Base-by-base conservation (phyloP, 352 stramenopile genomes). In the Pythium sukuiense region DNA sequence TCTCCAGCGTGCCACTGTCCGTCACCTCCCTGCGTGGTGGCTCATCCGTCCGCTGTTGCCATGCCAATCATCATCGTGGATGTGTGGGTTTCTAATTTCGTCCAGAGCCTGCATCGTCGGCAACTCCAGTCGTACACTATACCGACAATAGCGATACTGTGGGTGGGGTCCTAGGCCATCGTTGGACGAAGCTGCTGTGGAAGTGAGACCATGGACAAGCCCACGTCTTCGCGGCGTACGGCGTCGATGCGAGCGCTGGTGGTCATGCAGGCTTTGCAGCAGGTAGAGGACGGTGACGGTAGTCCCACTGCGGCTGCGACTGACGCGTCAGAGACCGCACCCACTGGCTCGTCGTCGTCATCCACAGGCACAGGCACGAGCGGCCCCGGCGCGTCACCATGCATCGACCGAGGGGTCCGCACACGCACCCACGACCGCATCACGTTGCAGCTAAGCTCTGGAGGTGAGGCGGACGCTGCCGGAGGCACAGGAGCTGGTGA, bases 381-480 rank as follows among this genome's bases (percentile, higher is more conserved):
- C 39, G 54, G 26, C 29, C 33, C 54, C 32, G 6, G 9, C 18
- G 26, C 32, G 12, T 37, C 54, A n/a, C 59, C 54, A 26, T 14
- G 56, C 0, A 69, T 80, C 41, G 77, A 89, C 27, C 79, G 84
- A 6, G 72, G 67, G 0, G 80, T 91, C 4, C 55, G 75, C 14
- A 90, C 77, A 3, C 79, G 85, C 24, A 88, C 77, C 6, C 65
- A 83, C 16, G 79, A 83, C 50, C 77, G 72, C 14, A 81, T 93
- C 71, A 82, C 79, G 7, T 59, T 90, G 16, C 50, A 24, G 55
- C 70, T 35, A 20, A 56, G 11, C 16, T 12, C 33, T 1, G 30
- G 18, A 14, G 41, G 58, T 11, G 50, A 63, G 2, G 12, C 27
- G 1, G 48, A 70, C 7, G 35, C 29, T 5, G 52, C 57, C 7